Evolutionary conservation across 2,329 filamentous ascomycete species (phyloP).

Genomic region (Tolypocladium guangdongense): DNA sequence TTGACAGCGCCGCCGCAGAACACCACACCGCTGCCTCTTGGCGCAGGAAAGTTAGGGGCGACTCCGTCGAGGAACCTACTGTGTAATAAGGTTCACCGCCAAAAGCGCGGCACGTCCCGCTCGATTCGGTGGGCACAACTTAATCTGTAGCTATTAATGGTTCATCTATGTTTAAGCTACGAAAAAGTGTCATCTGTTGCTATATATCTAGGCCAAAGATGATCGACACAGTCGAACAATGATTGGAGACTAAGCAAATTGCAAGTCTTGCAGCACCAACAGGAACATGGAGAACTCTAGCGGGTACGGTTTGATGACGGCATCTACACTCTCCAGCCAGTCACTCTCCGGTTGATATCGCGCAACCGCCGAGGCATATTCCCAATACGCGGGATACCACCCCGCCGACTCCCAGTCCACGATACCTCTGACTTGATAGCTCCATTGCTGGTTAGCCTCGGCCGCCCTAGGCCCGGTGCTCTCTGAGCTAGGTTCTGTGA

Average conservation of each 20-base stretch:
- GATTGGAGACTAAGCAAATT: neutral
- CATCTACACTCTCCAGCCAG: constrained; percentile 3
- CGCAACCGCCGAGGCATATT: constrained; percentile 4
- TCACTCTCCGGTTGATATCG: constrained; percentile 2
- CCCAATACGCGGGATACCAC: constrained; percentile 7
- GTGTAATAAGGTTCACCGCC: too few species aligned
- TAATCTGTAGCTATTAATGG: too few species aligned
- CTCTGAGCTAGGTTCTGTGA: neutral
- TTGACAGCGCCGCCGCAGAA: too few species aligned
- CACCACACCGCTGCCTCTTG: too few species aligned
- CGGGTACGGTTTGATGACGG: constrained; percentile 4
- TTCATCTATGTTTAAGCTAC: too few species aligned
- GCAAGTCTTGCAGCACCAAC: neutral
- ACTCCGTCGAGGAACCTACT: too few species aligned
- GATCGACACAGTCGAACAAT: neutral
- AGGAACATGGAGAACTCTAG: constrained; percentile 3
- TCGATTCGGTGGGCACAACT: too few species aligned
- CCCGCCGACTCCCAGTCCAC: constrained; percentile 7
- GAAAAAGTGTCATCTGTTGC: too few species aligned
- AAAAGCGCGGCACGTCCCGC: too few species aligned
- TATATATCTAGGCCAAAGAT: neutral
- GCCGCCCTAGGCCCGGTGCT: neutral
- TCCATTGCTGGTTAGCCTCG: neutral
- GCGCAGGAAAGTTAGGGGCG: too few species aligned
- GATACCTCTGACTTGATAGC: constrained; percentile 2